Conservation (phyloP, 495 filamentous ascomycete species). For the Aspergillus nidulans region DNA sequence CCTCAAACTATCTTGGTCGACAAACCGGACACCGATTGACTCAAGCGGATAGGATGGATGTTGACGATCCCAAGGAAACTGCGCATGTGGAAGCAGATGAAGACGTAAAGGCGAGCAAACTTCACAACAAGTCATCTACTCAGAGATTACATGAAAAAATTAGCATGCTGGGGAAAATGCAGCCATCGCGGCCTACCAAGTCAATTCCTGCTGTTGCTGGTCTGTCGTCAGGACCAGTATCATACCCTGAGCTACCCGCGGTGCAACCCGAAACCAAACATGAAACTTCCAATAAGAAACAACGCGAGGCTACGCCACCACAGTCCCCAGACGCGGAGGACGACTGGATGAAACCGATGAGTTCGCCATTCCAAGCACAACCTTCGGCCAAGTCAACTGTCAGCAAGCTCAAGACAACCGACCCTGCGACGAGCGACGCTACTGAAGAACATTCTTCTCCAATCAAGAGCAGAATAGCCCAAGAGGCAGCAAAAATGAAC, state of each 20-base stretch:
- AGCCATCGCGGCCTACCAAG: constrained; percentile 66
- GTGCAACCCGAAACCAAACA: constrained; percentile 34
- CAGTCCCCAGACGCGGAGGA: constrained; percentile 59
- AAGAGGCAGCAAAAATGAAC: not conserved
- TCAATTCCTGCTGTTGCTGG: constrained; percentile 54
- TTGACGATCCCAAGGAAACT: constrained; percentile 49
- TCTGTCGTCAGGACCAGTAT: constrained; percentile 32
- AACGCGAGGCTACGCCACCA: constrained; percentile 19
- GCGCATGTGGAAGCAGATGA: constrained; percentile 29
- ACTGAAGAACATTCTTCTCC: constrained; percentile 12
- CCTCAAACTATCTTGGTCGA: constrained; percentile 56
- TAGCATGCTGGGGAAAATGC: constrained; percentile 81
- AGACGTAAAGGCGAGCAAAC: constrained; percentile 38
- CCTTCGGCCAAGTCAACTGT: constrained; percentile 53
- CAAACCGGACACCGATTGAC: constrained; percentile 38
- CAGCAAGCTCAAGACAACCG: constrained; percentile 50
- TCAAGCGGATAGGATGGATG: constrained; percentile 48
- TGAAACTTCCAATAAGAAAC: constrained; percentile 24
- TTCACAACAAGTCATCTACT: constrained; percentile 85
- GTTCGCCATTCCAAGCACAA: constrained; percentile 39
- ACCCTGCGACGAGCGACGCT: constrained; percentile 9
- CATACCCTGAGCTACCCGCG: constrained; percentile 54
- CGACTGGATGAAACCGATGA: constrained; percentile 76
- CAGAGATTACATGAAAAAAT: constrained; percentile 90
- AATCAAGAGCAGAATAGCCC: not conserved